These are phyloP conservation scores for Rosa rugosa DNA, from an alignment of 306 rosid species.

Conservation along the genomic window DNA sequence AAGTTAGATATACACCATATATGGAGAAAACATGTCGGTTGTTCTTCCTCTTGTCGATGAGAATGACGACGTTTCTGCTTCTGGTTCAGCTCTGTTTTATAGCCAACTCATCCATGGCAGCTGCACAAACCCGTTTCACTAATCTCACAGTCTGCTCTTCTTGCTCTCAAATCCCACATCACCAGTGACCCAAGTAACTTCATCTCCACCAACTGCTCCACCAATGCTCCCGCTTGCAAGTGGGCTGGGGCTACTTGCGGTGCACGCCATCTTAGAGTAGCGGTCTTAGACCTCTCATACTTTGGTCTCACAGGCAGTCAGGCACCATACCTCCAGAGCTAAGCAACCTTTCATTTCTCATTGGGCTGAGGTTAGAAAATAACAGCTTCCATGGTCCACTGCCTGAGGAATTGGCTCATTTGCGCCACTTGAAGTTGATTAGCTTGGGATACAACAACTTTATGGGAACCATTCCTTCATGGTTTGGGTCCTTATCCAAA, in stretches of 20 bases:
- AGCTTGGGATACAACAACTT: conserved; percentile 16
- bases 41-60: too few species aligned
- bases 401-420: conserved; percentile 2
- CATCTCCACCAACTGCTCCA: conserved; percentile 16
- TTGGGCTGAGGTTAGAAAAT: conserved; percentile 10
- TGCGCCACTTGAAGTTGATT: conserved; percentile 8
- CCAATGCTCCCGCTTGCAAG: conserved; percentile 10
- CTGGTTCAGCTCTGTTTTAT: not conserved
- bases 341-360: conserved; percentile 24
- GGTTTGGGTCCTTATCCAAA: conserved; percentile 13
- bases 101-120: not conserved
- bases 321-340: conserved; percentile 20
- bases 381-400: conserved; percentile 26
- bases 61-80: not conserved
- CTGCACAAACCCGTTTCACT: not conserved
- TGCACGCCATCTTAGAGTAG: conserved; percentile 7
- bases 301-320: conserved; percentile 20
- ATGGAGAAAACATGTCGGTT: too few species aligned
- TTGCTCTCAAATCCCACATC: conserved; percentile 24
- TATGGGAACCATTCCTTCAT: conserved; percentile 19
- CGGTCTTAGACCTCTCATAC: conserved; percentile 16
- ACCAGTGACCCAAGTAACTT: conserved; percentile 12
- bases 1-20: too few species aligned
- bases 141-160: conserved; percentile 19
- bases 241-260: conserved; percentile 24